Evolutionary conservation across 257 asterid genomes (phyloP), one percentile per base, ranked within the genome.

Genomic region (Lantana camara): DNA sequence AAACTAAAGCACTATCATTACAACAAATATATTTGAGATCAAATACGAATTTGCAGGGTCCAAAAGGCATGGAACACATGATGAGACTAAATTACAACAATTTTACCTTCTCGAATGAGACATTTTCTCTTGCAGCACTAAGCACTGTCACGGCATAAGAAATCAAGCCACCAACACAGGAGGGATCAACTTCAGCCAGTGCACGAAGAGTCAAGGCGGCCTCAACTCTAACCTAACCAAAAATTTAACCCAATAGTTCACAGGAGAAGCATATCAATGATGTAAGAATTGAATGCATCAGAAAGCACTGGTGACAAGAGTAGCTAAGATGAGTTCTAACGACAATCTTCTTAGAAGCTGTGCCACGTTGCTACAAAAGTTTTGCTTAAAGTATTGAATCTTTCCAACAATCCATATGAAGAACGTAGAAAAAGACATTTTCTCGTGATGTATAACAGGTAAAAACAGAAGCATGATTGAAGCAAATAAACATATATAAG

Each of bases 61-160:
- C 7, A 27, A 55, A 22, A 50, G 60, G 49, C 32, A 27, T 13
- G 27, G 49, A 57, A n/a, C 24, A 46, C 57, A 44, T 15, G 30
- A 60, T 20, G 73, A 49, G 34, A 62, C 60, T 17, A 63, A 20
- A 37, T 38, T 8, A 13, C 51, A 32, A 63, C 14, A 42, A 47
- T 17, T 62, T 62, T 84, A 88, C 99, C 99, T 84, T 90, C 83
- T 88, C 96, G 80, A 77, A 94, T 5, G 88, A 76, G 57, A 88
- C 77, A 74, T 73, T 90, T 73, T 94, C 99, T 79, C 87, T 81
- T n/a, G 80, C 79, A 59, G 96, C 95, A 70, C 79, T 81, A 62
- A 94, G 97, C 95, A 85, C 84, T 42, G 99, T 90, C 73, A 86
- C 87, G 9, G 97, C 96, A 83, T 81, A 90, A 67, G 97, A 94